Percentiles rank a stretch among this genome's conserved stretches.
Conservation (phyloP, 495 filamentous ascomycete genomes). For the Penicillium manginii region DNA sequence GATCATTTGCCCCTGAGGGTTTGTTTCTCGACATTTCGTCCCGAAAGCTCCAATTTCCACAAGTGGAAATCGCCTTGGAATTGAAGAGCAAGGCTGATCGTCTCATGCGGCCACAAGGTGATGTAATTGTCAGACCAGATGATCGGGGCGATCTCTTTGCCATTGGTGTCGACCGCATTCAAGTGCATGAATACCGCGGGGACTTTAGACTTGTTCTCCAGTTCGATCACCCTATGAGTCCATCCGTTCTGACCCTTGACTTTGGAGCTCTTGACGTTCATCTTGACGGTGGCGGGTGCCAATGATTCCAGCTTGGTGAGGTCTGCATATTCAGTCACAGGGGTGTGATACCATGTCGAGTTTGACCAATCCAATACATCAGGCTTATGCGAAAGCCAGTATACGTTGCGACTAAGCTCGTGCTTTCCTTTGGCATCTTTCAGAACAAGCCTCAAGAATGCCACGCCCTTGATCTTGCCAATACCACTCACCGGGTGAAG, state of each 20-base stretch:
- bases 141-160: constrained; percentile 52
- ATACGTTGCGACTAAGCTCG: constrained; percentile 61
- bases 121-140: constrained; percentile 68
- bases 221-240: constrained; percentile 27
- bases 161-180: constrained; percentile 42
- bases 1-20: not conserved
- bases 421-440: constrained; percentile 19
- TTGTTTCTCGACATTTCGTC: constrained; percentile 14
- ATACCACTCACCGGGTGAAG: constrained; percentile 33
- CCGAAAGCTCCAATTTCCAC: constrained; percentile 9
- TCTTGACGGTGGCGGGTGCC: constrained; percentile 37
- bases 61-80: constrained; percentile 19
- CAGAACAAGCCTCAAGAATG: constrained; percentile 56
- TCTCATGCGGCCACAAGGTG: constrained; percentile 62
- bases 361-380: constrained; percentile 60
- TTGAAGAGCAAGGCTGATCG: constrained; percentile 34
- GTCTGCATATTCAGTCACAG: constrained; percentile 56
- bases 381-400: constrained; percentile 56
- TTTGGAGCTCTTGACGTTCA: constrained; percentile 15
- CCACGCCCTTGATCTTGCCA: constrained; percentile 43
- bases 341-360: constrained; percentile 63
- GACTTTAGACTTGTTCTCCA: constrained; percentile 56
- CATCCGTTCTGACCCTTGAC: constrained; percentile 1
- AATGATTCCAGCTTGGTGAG: constrained; percentile 53
- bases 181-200: constrained; percentile 63